Evolutionary conservation across 306 rosid species (phyloP).

Genomic region (Lathyrus sativus): DNA sequence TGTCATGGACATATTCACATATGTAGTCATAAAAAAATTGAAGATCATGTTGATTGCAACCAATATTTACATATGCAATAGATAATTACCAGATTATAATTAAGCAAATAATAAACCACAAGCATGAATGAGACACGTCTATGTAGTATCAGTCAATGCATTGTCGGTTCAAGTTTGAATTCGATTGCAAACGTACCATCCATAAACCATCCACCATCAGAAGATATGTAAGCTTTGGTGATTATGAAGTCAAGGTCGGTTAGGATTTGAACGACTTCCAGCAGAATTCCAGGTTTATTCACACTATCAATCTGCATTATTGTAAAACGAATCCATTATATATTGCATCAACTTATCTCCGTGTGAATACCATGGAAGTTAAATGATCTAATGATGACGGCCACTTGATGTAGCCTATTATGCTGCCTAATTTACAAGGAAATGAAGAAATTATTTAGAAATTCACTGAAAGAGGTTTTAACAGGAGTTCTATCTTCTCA

Average conservation of each 20-base stretch:
- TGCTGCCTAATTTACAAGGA: constrained; percentile 3
- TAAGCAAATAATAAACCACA: not conserved
- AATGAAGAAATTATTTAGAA: not conserved
- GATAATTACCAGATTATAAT: not conserved
- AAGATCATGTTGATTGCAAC: constrained; percentile 3
- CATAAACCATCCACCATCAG: constrained; percentile 93
- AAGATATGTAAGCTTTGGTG: constrained; percentile 76
- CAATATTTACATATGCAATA: constrained; percentile 6
- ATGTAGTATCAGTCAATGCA: constrained; percentile 1
- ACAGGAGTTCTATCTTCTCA: not conserved
- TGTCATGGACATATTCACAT: too few species aligned
- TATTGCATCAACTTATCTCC: constrained; percentile 29
- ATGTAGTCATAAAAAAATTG: too few species aligned
- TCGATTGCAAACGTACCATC: constrained; percentile 56
- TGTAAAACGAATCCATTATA: constrained; percentile 27
- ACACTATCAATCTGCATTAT: constrained; percentile 63
- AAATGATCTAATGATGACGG: constrained; percentile 8
- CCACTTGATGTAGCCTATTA: constrained; percentile 8
- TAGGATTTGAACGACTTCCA: constrained; percentile 75
- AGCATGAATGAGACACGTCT: constrained; percentile 9
- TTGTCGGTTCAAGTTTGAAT: constrained; percentile 21
- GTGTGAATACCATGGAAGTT: constrained; percentile 11
- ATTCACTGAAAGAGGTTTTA: constrained; percentile 8
- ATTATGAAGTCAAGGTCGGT: constrained; percentile 78
- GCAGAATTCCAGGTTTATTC: constrained; percentile 83